phyloP scores from a whole-genome alignment of 345 rosid genomes.

The Noccaea bulbosa region DNA sequence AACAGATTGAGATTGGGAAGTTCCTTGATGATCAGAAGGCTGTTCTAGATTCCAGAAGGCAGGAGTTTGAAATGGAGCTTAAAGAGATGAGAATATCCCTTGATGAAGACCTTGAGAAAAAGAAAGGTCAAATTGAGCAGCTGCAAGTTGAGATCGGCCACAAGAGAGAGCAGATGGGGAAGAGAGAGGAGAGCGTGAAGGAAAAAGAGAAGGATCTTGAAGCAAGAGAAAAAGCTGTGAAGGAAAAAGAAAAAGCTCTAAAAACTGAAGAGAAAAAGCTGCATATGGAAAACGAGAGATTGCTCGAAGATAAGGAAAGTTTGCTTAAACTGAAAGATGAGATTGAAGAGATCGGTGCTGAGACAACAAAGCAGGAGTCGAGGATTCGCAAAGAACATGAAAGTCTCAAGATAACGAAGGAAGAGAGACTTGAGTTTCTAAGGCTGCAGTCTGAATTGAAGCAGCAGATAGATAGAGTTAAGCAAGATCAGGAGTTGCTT shows the following conservation, averaged over 20 bases:
- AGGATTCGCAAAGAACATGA: constrained; percentile 62
- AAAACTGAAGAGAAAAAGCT: constrained; percentile 66
- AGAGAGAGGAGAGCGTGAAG: constrained; percentile 63
- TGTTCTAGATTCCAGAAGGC: constrained; percentile 54
- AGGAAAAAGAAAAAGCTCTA: constrained; percentile 61
- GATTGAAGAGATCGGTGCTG: constrained; percentile 63
- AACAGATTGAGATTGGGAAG: constrained; percentile 67
- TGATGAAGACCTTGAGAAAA: constrained; percentile 62
- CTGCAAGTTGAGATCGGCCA: constrained; percentile 55
- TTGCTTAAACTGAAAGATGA: constrained; percentile 61
- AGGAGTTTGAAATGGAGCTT: constrained; percentile 63
- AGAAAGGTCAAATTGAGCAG: constrained; percentile 53
- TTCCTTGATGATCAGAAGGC: constrained; percentile 70
- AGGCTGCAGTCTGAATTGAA: constrained; percentile 68
- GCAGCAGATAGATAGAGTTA: constrained; percentile 61
- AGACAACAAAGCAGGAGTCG: constrained; percentile 60
- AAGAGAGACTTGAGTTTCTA: constrained; percentile 70
- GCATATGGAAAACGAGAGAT: constrained; percentile 56
- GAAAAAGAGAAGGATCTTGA: constrained; percentile 80
- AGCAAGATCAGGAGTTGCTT: constrained; percentile 61
- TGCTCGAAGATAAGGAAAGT: constrained; percentile 59
- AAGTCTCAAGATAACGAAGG: constrained; percentile 55
- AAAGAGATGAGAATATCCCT: constrained; percentile 59
- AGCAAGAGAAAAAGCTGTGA: constrained; percentile 54
- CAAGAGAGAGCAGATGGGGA: constrained; percentile 59